These are phyloP conservation scores for Xylaria sp. DNA, from an alignment of 495 filamentous ascomycete species.

Conservation along the genomic window DNA sequence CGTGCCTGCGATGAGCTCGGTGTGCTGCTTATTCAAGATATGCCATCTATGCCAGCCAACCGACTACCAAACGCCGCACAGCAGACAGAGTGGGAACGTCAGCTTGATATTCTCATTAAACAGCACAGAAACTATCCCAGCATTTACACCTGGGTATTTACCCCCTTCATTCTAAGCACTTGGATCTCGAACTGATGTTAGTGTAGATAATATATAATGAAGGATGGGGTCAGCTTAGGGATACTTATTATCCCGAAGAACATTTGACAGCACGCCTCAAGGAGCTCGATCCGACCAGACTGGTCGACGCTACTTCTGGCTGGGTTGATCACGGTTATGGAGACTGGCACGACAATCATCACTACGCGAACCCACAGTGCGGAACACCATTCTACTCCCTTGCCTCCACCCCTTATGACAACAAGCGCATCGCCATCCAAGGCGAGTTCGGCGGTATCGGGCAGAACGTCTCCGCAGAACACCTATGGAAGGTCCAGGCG, in stretches of 20 bases:
- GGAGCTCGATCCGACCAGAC: conserved; percentile 64
- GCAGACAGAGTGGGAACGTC: conserved; percentile 66
- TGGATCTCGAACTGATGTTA: conserved; percentile 17
- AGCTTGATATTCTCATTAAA: conserved; percentile 65
- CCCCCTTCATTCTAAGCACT: conserved; percentile 15
- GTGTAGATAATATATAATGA: conserved; percentile 71
- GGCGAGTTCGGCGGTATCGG: conserved; percentile 75
- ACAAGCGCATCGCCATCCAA: conserved; percentile 66
- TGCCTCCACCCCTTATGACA: conserved; percentile 62
- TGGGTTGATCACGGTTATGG: conserved; percentile 53
- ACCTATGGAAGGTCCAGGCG: conserved; percentile 63
- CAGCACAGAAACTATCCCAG: conserved; percentile 69
- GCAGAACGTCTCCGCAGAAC: conserved; percentile 62
- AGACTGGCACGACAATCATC: conserved; percentile 66
- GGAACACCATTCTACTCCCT: conserved; percentile 69
- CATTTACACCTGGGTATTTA: conserved; percentile 56
- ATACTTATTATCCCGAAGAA: conserved; percentile 58
- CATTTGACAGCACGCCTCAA: conserved; percentile 59
- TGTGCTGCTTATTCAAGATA: conserved; percentile 70
- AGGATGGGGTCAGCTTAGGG: conserved; percentile 67
- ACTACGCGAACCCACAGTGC: conserved; percentile 75
- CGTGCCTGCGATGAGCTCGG: conserved; percentile 70
- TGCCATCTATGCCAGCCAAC: conserved; percentile 62
- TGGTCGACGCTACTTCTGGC: conserved; percentile 65
- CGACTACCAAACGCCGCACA: conserved; percentile 53